Percentiles rank a stretch among this genome's conserved stretches.
Evolutionary conservation across 768 basidiomycete species (phyloP).

Genomic region (Rhodotorula paludigena): DNA sequence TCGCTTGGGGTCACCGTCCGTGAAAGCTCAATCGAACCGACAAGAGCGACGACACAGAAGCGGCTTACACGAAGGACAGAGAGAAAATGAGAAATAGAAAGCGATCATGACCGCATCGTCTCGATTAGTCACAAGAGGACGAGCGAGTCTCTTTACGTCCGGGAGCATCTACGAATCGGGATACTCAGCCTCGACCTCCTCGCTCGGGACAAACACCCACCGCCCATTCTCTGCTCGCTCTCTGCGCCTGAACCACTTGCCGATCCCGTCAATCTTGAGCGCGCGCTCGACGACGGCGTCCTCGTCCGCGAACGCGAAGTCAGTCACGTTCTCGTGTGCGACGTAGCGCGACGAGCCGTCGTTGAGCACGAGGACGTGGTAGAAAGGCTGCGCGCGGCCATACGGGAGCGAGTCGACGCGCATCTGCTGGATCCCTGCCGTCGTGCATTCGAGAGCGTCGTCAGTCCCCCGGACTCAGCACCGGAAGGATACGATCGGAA

Average conservation of each 20-base stretch:
- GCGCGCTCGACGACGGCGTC: slow-evolving; percentile 1
- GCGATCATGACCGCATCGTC: no score
- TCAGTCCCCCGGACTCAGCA: neutral
- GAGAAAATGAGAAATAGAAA: no score
- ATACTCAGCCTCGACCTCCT: slow-evolving; percentile 21
- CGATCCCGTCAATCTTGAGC: neutral
- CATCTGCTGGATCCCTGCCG: slow-evolving; percentile 37
- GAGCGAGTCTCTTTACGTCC: neutral
- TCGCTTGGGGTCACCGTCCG: no score
- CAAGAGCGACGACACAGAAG: no score
- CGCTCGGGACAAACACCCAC: slow-evolving; percentile 16
- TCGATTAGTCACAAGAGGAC: neutral
- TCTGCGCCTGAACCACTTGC: slow-evolving; percentile 25
- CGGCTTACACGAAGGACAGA: no score
- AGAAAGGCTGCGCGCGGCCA: slow-evolving; percentile 32
- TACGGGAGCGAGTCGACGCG: slow-evolving; percentile 23
- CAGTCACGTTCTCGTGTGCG: slow-evolving; percentile 33
- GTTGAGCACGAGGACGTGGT: slow-evolving; percentile 31
- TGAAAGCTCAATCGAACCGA: no score
- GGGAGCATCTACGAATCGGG: slow-evolving; percentile 16
- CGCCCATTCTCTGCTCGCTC: slow-evolving; percentile 2
- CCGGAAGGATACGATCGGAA: no score
- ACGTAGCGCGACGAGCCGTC: slow-evolving; percentile 31
- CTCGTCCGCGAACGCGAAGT: neutral
- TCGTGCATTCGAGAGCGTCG: neutral